These are phyloP conservation scores for Aristolochia californica DNA, from an alignment of 164 flowering plant species.

Conservation along the genomic window DNA sequence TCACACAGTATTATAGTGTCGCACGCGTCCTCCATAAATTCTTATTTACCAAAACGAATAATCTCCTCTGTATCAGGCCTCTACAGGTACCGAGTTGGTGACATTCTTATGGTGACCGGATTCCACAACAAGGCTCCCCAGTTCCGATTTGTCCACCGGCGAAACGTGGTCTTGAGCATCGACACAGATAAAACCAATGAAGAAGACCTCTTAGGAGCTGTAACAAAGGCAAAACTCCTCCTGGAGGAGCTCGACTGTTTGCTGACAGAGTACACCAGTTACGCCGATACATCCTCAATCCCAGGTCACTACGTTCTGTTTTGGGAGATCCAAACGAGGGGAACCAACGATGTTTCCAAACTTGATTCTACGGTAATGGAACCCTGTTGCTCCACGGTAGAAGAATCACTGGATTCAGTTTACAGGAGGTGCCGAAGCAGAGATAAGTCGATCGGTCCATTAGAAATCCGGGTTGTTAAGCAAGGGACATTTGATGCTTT, in stretches of 20 bases:
- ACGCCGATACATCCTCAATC: constrained; percentile 44
- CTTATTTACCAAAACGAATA: not conserved
- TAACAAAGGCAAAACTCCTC: constrained; percentile 31
- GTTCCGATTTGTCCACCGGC: constrained; percentile 49
- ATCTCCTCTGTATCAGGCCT: constrained; percentile 30
- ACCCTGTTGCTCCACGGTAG: constrained; percentile 41
- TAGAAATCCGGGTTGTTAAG: constrained; percentile 53
- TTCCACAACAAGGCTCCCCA: constrained; percentile 66
- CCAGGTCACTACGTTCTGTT: constrained; percentile 62
- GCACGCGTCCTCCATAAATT: too few relatives aligned
- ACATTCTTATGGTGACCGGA: constrained; percentile 52
- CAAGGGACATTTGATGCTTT: constrained; percentile 53
- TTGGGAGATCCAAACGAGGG: constrained; percentile 40
- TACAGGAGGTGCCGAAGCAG: constrained; percentile 47
- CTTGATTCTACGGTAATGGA: constrained; percentile 31
- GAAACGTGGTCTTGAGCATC: constrained; percentile 53
- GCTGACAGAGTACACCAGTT: constrained; percentile 52
- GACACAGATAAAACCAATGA: constrained; percentile 64
- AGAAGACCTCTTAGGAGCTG: constrained; percentile 49
- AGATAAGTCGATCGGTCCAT: constrained; percentile 59
- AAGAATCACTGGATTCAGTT: constrained; percentile 59
- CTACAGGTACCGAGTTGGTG: constrained; percentile 62
- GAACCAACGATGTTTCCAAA: constrained; percentile 5
- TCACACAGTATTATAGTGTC: too few relatives aligned
- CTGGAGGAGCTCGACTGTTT: constrained; percentile 35